phyloP scores from a whole-genome alignment of 345 rosid species.

The Citrus cavaleriei region DNA sequence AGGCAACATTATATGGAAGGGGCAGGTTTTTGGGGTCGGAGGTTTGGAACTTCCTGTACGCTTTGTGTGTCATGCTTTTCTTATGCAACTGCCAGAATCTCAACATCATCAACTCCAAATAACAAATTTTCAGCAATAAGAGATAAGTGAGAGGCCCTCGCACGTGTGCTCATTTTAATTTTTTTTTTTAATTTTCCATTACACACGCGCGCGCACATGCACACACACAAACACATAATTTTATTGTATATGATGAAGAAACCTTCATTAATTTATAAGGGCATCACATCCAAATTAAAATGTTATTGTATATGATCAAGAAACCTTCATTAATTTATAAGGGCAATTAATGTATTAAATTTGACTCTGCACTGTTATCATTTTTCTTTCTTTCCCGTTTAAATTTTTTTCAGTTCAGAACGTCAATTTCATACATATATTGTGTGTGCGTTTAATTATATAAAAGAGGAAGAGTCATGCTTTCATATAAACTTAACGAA shows the following conservation, averaged over 20 bases:
- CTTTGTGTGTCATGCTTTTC: conserved; percentile 27
- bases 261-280: no score
- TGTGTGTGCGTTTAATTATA: neutral
- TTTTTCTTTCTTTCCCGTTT: neutral
- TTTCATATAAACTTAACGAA: neutral
- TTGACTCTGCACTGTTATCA: neutral
- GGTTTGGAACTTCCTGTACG: conserved; percentile 16
- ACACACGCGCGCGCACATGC: no score
- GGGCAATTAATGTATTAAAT: no score
- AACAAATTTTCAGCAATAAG: neutral
- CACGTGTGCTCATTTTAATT: neutral
- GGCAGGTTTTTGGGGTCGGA: conserved; percentile 7
- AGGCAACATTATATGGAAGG: conserved; percentile 7
- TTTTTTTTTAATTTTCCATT: neutral
- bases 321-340: no score
- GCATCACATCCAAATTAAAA: no score
- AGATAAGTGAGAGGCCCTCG: neutral
- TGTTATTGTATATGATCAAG: no score
- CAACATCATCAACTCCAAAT: neutral
- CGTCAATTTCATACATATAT: neutral
- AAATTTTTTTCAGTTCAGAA: neutral
- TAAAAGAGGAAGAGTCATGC: neutral
- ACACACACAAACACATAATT: no score
- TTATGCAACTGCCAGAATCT: conserved; percentile 4
- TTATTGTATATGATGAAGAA: no score